phyloP scores from a whole-genome alignment of 2,329 filamentous ascomycete genomes.

The Talaromyces albobiverticillius region DNA sequence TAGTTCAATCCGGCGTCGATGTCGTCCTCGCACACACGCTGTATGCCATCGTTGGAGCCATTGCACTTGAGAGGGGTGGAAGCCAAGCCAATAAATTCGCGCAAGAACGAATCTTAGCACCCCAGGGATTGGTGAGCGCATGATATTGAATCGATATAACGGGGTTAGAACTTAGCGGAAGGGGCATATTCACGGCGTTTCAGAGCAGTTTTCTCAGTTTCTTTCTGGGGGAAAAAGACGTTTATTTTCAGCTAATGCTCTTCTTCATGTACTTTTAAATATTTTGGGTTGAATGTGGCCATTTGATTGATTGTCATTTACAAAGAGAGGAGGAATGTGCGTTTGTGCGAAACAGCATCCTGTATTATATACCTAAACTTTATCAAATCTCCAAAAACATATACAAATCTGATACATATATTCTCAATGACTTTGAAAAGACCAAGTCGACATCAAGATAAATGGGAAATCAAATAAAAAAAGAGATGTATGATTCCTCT shows the following conservation, averaged over 20 bases:
- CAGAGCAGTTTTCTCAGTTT: slow-evolving; percentile 13
- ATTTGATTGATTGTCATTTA: not conserved
- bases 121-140: slow-evolving; percentile 34
- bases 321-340: not conserved
- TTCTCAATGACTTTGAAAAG: not conserved
- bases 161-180: slow-evolving; percentile 10
- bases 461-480: slow-evolving; percentile 14
- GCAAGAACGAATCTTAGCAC: slow-evolving; percentile 69
- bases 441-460: not conserved
- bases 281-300: slow-evolving; percentile 13
- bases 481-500: slow-evolving; percentile 70
- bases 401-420: slow-evolving; percentile 19
- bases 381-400: slow-evolving; percentile 8
- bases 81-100: slow-evolving; percentile 72
- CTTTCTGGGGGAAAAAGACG: slow-evolving; percentile 21
- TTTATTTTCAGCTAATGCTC: slow-evolving; percentile 11
- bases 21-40: slow-evolving; percentile 73
- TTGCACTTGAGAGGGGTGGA: slow-evolving; percentile 84
- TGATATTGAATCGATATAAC: slow-evolving; percentile 1
- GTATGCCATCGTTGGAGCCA: slow-evolving; percentile 81
- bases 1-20: slow-evolving; percentile 69
- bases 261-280: slow-evolving; percentile 12
- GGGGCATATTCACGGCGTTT: slow-evolving; percentile 35
- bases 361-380: slow-evolving; percentile 12
- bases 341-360: slow-evolving; percentile 2